Evolutionary conservation across 2,329 filamentous ascomycete genomes (phyloP), one percentile per base, ranked within the genome.

Genomic region (Aspergillus vadensis): DNA sequence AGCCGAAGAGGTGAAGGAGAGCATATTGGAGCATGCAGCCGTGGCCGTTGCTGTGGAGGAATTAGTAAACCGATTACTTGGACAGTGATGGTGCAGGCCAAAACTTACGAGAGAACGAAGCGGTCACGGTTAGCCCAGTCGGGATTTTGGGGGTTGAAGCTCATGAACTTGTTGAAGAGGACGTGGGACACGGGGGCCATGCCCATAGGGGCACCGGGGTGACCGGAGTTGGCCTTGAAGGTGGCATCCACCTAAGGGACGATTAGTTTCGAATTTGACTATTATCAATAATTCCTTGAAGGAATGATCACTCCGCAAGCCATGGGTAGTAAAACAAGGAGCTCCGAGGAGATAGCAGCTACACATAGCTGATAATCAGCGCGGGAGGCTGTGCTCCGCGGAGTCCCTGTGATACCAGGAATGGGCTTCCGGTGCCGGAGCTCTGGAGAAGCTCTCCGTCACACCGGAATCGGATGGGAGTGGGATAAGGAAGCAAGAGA

Each of bases 21-120:
- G 94, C 91, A 88, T 99, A 99, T 80, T 97, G 95, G 63, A 99
- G 91, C 93, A 99, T 97, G 87, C 95, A 99, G 72, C 90, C 95
- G 83, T 99, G 95, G 72, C 95, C 95, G 85, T 99, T 99, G 64
- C 93, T 97, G 72, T 50, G 25, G 27, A 27, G 2, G 48, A 59
- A n/a, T 54, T 39, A 65, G 65, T 57, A 61, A 59, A 44, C 14
- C 56, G 48, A 52, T 55, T 25, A 47, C 1, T 21, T 14, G n/a
- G n/a, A 23, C 21, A 14, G 47, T n/a, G 41, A 36, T n/a, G 14
- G 54, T 10, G 52, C 21, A 30, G 53, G 9, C 47, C 48, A 19
- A 27, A 6, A 90, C 93, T 86, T 87, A 97, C 93, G 95, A 99
- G 78, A 99, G 92, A 65, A 99, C 92, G 77, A 99, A 99, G 80